Conservation (phyloP, 768 basidiomycete species). For the Suillus americanus region DNA sequence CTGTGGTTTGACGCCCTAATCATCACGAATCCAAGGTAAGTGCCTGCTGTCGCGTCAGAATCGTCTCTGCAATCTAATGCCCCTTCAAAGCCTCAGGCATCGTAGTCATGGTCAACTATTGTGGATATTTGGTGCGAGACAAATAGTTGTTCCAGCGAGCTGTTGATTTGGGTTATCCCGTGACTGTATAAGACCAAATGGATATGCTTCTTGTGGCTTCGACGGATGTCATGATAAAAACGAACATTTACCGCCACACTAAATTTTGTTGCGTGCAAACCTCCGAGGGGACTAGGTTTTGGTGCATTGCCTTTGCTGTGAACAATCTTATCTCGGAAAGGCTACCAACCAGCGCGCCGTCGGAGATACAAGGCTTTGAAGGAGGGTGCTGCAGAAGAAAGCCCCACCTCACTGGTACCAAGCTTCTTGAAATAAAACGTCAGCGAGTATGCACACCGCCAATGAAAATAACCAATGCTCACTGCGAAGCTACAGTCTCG, state of each 20-base stretch:
- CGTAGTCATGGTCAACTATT: not conserved
- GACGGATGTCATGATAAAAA: not conserved
- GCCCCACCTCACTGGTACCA: not conserved
- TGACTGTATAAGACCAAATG: not conserved
- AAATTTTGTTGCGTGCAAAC: not conserved
- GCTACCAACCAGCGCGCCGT: too few species aligned
- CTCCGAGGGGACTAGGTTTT: not conserved
- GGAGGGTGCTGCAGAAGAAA: not conserved
- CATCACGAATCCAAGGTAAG: not conserved
- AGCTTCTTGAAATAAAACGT: not conserved
- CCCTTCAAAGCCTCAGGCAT: not conserved
- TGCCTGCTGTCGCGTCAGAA: not conserved
- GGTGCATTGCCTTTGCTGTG: not conserved
- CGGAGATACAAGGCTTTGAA: not conserved
- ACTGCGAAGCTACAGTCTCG: not conserved
- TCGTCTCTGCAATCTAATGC: not conserved
- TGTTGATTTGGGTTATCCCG: not conserved
- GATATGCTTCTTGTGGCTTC: not conserved
- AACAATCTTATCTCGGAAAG: not conserved
- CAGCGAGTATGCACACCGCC: not conserved
- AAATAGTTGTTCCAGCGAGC: not conserved
- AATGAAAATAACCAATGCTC: not conserved
- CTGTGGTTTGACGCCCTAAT: not conserved
- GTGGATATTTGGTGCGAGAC: not conserved
- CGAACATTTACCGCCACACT: too few species aligned